Conservation (phyloP, 176 grass and related monocot species). For the Bonia amplexicaulis region DNA sequence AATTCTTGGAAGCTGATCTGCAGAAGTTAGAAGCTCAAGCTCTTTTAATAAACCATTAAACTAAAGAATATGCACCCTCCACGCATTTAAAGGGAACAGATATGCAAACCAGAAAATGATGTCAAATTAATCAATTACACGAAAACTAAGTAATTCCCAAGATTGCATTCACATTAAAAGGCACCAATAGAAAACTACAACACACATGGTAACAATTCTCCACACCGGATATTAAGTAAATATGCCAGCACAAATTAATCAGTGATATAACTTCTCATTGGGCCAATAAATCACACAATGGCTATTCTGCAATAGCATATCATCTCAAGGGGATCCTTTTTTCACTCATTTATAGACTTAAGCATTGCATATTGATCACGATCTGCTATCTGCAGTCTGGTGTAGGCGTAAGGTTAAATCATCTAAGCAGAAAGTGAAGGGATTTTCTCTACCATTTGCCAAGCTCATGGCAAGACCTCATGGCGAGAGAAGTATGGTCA, state of each 20-base stretch:
- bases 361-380: background rate
- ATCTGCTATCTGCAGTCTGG: background rate
- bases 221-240: background rate
- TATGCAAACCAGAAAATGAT: background rate
- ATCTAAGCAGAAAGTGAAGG: background rate
- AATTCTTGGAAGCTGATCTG: constrained; percentile 99
- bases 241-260: background rate
- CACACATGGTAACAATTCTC: background rate
- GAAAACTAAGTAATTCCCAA: background rate
- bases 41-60: constrained; percentile 3
- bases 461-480: background rate
- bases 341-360: background rate
- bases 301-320: background rate
- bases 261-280: background rate
- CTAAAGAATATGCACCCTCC: background rate
- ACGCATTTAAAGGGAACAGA: background rate
- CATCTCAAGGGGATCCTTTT: background rate
- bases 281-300: background rate
- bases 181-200: background rate
- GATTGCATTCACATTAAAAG: background rate
- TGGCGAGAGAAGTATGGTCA: background rate
- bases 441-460: background rate
- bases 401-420: background rate
- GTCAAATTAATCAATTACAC: background rate
- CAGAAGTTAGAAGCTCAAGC: constrained; percentile 14